phyloP scores from a whole-genome alignment of 192 early-diverging fungal species.

The Coemansia sp. region DNA sequence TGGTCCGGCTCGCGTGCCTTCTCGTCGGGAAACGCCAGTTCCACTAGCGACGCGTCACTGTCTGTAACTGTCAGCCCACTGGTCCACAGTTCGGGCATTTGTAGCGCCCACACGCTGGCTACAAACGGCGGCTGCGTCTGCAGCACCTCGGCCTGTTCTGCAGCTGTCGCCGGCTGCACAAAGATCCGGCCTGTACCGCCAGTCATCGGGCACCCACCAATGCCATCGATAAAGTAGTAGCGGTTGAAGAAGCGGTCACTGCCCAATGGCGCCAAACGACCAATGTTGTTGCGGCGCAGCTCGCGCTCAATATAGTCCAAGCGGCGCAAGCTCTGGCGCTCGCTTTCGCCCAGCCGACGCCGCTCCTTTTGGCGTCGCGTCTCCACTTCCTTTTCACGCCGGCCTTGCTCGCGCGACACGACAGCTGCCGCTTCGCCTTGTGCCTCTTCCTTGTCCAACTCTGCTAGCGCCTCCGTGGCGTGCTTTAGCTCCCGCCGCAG shows the following conservation, averaged over 20 bases:
- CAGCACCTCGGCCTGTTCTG: conserved; percentile 43
- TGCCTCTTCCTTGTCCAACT: conserved; percentile 52
- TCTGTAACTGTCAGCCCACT: conserved; percentile 21
- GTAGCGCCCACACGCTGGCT: conserved; percentile 34
- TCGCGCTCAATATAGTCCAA: conserved; percentile 72
- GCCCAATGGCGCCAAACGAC: conserved; percentile 73
- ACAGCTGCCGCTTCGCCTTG: not conserved
- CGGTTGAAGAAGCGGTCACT: conserved; percentile 81
- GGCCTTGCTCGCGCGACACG: conserved; percentile 27
- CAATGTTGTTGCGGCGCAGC: conserved; percentile 61
- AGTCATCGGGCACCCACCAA: conserved; percentile 57
- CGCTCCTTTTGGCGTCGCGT: conserved; percentile 46
- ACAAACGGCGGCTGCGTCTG: conserved; percentile 20
- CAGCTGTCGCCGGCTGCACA: conserved; percentile 56
- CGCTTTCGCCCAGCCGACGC: conserved; percentile 45
- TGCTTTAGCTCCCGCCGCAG: conserved; percentile 64
- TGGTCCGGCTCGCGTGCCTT: conserved; percentile 20
- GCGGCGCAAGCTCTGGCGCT: conserved; percentile 25
- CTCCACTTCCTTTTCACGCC: conserved; percentile 45
- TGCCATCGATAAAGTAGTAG: conserved; percentile 90
- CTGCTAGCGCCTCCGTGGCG: conserved; percentile 33
- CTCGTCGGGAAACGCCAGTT: conserved; percentile 2
- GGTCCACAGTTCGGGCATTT: conserved; percentile 49
- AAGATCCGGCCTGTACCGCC: conserved; percentile 60
- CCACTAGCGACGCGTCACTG: conserved; percentile 15